Base-by-base conservation (phyloP, 176 grass and related monocot genomes). In the Raddia distichophylla region DNA sequence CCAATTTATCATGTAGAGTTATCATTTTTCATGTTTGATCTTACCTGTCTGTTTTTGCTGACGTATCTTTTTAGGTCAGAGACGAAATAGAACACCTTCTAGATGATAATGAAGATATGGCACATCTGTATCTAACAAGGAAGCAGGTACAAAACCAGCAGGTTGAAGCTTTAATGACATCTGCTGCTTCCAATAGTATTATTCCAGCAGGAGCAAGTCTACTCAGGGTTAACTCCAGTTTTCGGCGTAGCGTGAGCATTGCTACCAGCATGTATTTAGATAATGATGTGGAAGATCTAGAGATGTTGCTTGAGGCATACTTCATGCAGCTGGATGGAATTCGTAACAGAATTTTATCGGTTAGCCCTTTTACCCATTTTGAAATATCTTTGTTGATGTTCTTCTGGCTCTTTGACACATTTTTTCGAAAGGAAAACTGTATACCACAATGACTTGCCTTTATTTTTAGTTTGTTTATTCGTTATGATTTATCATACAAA, bases 41-140 rank as follows among this genome's bases (percentile, higher is more conserved):
- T 47, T 63, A 54, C 4, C 8, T 84, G 56, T 8, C 47, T 45
- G 67, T 22, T 43, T 68, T 8, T 17, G 9, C 8, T 48, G n/a
- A 65, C 20, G 2, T 60, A n/a, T 64, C 20, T 53, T 90, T 57
- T 74, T 85, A 99, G 97, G 93, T 91, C 71, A 91, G 97, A 76
- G 93, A 99, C 86, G 97, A 99, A 90, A 99, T 99, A 73, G 97
- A 99, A 88, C 97, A 99, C 79, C 91, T 99, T 84, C 87, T 99
- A 76, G 97, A 96, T 87, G 97, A 99, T 76, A 95, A 95, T 42
- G 89, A 93, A 82, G 93, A 99, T 71, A 99, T 99, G 97, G 87
- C 85, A 56, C 85, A 99, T 89, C 55, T 99, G 69, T 99, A 99
- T 91, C 65, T 96, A 74, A 96, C 97, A 86, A 91, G 97, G 75